Evolutionary conservation across 129 eudicot species (phyloP).

Genomic region (Flaveria sonorensis): DNA sequence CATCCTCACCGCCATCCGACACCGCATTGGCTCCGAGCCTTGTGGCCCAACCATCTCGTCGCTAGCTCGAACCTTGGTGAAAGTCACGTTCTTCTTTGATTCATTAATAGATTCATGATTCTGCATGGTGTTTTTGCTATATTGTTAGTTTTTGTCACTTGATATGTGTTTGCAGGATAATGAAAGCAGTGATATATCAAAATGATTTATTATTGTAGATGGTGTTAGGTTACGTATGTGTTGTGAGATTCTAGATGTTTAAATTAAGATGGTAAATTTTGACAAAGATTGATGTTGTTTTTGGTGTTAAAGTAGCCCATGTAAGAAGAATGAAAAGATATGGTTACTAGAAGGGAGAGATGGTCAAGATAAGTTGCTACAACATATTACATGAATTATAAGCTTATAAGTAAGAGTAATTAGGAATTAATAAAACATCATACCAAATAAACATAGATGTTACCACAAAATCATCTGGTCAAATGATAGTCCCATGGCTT

Average conservation of each 20-base stretch:
- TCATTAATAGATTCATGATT: background rate
- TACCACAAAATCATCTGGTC: too few species aligned
- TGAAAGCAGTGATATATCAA: background rate
- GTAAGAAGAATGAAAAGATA: conserved; percentile 4
- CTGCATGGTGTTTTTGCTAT: background rate
- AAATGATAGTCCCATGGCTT: too few species aligned
- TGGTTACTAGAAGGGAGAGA: background rate
- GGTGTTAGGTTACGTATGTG: background rate
- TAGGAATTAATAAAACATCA: too few species aligned
- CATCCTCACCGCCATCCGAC: conserved; percentile 2
- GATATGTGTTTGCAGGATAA: background rate
- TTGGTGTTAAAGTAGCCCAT: conserved; percentile 1
- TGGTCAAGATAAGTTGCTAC: background rate
- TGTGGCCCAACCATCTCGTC: too few species aligned
- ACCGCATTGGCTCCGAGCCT: too few species aligned
- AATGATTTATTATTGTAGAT: background rate
- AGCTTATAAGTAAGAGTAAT: too few species aligned
- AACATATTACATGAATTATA: background rate
- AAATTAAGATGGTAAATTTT: conserved; percentile 2
- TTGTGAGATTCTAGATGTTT: conserved; percentile 24
- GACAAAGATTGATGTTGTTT: conserved; percentile 13
- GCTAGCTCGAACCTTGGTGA: background rate
- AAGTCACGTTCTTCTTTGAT: conserved; percentile 25
- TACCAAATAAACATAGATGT: too few species aligned
- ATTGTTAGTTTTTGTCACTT: background rate